These are phyloP conservation scores for Geranium rotundifolium DNA, from an alignment of 345 rosid species.

Conservation along the genomic window DNA sequence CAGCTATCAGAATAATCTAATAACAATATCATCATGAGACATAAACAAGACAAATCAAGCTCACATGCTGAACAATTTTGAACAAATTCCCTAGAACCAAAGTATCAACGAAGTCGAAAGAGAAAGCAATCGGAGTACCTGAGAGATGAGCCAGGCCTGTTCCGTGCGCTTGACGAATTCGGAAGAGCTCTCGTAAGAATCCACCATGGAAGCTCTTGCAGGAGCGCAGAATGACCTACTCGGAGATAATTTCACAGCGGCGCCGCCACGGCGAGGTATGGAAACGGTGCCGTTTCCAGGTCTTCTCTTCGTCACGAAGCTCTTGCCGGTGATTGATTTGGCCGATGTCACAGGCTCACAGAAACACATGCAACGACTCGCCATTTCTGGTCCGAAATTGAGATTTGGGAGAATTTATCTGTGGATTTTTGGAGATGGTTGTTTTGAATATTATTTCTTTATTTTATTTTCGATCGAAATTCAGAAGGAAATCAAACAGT, in stretches of 20 bases:
- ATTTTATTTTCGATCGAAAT: no score
- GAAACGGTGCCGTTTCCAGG: conserved; percentile 8
- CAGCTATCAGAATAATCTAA: no score
- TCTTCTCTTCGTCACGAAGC: neutral
- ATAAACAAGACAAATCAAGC: neutral
- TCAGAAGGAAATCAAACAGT: no score
- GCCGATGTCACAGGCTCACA: conserved; percentile 7
- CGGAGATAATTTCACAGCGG: neutral
- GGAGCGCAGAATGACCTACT: conserved; percentile 12
- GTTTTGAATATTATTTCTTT: no score
- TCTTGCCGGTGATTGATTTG: conserved; percentile 1
- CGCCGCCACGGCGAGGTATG: conserved; percentile 8
- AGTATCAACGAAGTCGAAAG: neutral
- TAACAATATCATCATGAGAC: no score
- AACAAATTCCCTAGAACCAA: neutral
- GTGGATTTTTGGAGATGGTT: neutral
- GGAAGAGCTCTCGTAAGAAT: conserved; percentile 35
- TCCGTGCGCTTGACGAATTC: conserved; percentile 74
- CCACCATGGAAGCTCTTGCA: conserved; percentile 48
- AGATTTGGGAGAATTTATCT: neutral
- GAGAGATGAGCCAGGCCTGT: conserved; percentile 80
- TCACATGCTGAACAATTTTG: neutral
- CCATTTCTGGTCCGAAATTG: conserved; percentile 1
- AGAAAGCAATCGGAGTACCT: conserved; percentile 25
- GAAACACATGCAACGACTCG: conserved; percentile 6